phyloP scores from a whole-genome alignment of 306 rosid genomes.

The Dalbergia oliveri region DNA sequence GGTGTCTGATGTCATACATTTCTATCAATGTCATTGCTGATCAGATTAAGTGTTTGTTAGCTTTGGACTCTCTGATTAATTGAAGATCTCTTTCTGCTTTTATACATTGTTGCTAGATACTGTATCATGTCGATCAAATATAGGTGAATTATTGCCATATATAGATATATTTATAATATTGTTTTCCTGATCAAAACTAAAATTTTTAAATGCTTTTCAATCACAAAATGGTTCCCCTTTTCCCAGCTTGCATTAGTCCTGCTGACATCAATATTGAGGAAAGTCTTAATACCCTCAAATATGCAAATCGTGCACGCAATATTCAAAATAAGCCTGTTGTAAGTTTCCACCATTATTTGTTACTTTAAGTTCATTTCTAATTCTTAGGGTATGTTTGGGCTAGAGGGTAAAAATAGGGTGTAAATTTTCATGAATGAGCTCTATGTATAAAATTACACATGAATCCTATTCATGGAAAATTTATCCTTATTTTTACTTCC shows the following conservation, averaged over 20 bases:
- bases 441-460: too few relatives aligned
- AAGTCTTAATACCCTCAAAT: constrained; percentile 84
- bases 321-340: constrained; percentile 90
- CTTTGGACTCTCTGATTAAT: constrained; percentile 17
- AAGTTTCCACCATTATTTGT: constrained; percentile 53
- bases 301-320: constrained; percentile 94
- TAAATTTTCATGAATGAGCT: too few relatives aligned
- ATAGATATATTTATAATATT: constrained; percentile 31
- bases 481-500: too few relatives aligned
- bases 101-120: constrained; percentile 23
- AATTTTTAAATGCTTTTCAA: constrained; percentile 43
- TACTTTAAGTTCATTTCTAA: constrained; percentile 22
- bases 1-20: constrained; percentile 22
- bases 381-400: too few relatives aligned
- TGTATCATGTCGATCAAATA: constrained; percentile 25
- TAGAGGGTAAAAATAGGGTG: too few relatives aligned
- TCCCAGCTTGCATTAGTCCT: constrained; percentile 86
- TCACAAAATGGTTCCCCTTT: constrained; percentile 42
- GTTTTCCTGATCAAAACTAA: constrained; percentile 27
- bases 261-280: constrained; percentile 88
- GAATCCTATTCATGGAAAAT: too few relatives aligned
- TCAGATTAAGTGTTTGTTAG: constrained; percentile 19
- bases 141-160: not conserved
- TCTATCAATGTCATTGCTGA: constrained; percentile 31
- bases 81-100: constrained; percentile 7